phyloP scores from a whole-genome alignment of 495 filamentous ascomycete genomes.

The Friedmanniomyces endolithicus region DNA sequence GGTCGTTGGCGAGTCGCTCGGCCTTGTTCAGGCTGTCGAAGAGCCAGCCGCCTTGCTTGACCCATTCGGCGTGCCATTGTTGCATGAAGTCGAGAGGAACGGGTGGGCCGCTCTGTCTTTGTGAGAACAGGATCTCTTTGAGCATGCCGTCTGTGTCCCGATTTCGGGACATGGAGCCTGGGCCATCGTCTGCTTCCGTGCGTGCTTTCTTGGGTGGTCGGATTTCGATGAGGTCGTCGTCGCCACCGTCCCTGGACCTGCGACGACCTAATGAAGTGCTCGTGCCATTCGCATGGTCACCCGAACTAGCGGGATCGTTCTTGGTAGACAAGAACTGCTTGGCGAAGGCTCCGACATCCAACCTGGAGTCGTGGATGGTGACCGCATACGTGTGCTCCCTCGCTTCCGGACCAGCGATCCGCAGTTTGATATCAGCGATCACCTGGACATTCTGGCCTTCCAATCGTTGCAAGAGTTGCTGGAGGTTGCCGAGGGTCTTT shows the following conservation, averaged over 20 bases:
- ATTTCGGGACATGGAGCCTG: not conserved
- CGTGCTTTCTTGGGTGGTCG: not conserved
- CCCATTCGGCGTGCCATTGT: constrained; percentile 25
- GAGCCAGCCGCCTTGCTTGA: constrained; percentile 22
- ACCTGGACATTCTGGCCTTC: constrained; percentile 4
- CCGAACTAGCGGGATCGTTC: not conserved
- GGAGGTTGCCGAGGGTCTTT: constrained; percentile 1
- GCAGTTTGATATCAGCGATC: constrained; percentile 5
- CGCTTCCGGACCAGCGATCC: not conserved
- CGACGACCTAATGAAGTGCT: not conserved
- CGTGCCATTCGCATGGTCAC: not conserved
- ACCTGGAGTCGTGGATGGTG: not conserved
- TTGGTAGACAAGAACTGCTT: not conserved
- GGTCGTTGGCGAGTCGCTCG: not conserved
- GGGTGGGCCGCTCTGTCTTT: not conserved
- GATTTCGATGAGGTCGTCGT: constrained; percentile 3
- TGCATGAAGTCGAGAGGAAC: constrained; percentile 5
- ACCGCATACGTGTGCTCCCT: constrained; percentile 12
- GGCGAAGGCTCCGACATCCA: not conserved
- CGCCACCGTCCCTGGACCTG: not conserved
- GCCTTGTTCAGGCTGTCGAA: constrained; percentile 9
- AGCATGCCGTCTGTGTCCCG: not conserved
- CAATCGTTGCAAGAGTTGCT: not conserved
- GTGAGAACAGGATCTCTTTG: not conserved
- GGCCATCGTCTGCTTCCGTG: not conserved